These are phyloP conservation scores for Phlebiopsis flavidoalba DNA, from an alignment of 768 basidiomycete genomes.

Conservation along the genomic window DNA sequence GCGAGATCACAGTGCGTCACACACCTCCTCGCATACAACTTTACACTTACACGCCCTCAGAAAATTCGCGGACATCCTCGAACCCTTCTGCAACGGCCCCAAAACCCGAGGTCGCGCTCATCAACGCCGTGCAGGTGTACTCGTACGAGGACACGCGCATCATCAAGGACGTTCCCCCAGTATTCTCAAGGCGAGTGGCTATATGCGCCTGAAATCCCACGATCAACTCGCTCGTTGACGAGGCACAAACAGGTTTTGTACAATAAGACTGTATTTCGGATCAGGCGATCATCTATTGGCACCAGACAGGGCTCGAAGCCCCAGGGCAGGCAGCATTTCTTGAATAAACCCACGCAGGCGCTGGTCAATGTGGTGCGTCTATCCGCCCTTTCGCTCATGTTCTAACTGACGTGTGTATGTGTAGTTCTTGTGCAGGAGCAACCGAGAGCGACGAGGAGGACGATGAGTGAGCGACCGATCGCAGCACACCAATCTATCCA, in stretches of 20 bases:
- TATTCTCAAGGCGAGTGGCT: slow-evolving; percentile 38
- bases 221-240: not conserved
- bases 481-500: no score
- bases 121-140: slow-evolving; percentile 93
- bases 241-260: slow-evolving; percentile 66
- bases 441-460: slow-evolving; percentile 76
- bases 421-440: slow-evolving; percentile 90
- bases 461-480: slow-evolving; percentile 32
- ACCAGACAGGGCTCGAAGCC: slow-evolving; percentile 95
- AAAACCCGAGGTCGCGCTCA: slow-evolving; percentile 91
- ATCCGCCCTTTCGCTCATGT: not conserved
- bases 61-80: slow-evolving; percentile 80
- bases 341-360: slow-evolving; percentile 80
- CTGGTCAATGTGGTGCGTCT: slow-evolving; percentile 80
- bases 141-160: slow-evolving; percentile 96
- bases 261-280: slow-evolving; percentile 93
- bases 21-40: no score
- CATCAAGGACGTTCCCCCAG: slow-evolving; percentile 92
- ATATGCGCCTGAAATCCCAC: not conserved
- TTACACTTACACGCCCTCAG: slow-evolving; percentile 32
- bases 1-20: slow-evolving; percentile 74
- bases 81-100: slow-evolving; percentile 83
- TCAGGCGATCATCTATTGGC: slow-evolving; percentile 97
- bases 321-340: slow-evolving; percentile 92
- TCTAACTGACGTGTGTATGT: not conserved